Percentiles rank a stretch among this genome's conserved stretches.
phyloP scores from a whole-genome alignment of 441 rosid species.

The Lagerstroemia fauriei region DNA sequence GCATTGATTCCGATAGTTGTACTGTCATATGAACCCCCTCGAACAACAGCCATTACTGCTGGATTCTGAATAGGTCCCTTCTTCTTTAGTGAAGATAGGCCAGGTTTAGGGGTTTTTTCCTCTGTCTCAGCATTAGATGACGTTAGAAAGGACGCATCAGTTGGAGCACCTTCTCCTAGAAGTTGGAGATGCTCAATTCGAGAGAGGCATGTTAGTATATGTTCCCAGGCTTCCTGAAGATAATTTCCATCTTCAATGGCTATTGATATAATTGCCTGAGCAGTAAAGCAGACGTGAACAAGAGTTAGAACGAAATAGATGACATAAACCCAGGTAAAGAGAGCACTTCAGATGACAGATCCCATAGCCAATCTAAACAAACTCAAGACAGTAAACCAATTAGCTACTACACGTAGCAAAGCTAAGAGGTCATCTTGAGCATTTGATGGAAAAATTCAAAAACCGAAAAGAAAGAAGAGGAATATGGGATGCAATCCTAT shows the following conservation, averaged over 20 bases:
- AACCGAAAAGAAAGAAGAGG: not conserved
- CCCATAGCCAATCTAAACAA: not conserved
- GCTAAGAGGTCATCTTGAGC: not conserved
- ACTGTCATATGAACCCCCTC: slow-evolving; percentile 98
- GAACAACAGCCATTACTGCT: slow-evolving; percentile 94
- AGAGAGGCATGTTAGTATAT: slow-evolving; percentile 90
- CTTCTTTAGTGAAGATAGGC: slow-evolving; percentile 70
- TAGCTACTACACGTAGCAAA: not conserved
- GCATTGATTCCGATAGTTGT: slow-evolving; percentile 59
- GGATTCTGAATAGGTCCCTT: slow-evolving; percentile 90
- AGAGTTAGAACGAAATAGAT: not conserved
- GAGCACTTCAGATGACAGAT: not conserved
- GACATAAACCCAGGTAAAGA: not conserved
- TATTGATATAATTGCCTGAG: slow-evolving; percentile 84
- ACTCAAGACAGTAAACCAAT: not conserved
- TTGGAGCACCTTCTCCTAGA: slow-evolving; percentile 92
- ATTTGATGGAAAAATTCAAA: not conserved
- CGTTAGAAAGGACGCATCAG: slow-evolving; percentile 80
- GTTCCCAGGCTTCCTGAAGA: slow-evolving; percentile 98
- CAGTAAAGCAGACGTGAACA: slow-evolving; percentile 21
- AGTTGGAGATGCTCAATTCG: slow-evolving; percentile 94
- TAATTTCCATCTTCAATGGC: slow-evolving; percentile 95
- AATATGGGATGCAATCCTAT: not conserved
- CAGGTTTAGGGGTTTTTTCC: slow-evolving; percentile 57
- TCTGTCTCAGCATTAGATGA: slow-evolving; percentile 68